Evolutionary conservation across 2,329 filamentous ascomycete genomes (phyloP).

Genomic region (Trichoderma semiorbis): DNA sequence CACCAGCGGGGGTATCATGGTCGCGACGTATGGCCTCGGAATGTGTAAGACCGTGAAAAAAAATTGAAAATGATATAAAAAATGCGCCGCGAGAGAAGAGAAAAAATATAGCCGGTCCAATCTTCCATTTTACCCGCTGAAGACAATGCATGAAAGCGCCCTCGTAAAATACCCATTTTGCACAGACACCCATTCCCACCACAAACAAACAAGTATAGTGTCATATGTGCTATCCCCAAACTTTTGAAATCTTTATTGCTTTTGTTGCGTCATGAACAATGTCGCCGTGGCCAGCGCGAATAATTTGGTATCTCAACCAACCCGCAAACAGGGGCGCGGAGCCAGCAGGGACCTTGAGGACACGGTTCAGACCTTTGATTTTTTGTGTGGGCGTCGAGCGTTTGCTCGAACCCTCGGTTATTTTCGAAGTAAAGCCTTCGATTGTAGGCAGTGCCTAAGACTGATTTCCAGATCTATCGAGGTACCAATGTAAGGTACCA

Average conservation of each 20-base stretch:
- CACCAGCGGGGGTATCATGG: not conserved
- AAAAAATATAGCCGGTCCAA: conserved; percentile 13
- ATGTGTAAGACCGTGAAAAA: conserved; percentile 18
- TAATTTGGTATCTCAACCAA: conserved; percentile 10
- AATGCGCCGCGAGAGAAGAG: conserved; percentile 15
- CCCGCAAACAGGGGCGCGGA: not conserved
- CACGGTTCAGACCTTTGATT: conserved; percentile 9
- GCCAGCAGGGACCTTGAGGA: not conserved
- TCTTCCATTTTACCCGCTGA: conserved; percentile 35
- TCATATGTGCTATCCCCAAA: conserved; percentile 32
- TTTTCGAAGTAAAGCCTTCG: not conserved
- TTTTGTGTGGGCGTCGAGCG: not conserved
- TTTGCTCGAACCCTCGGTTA: not conserved
- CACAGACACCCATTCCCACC: conserved; percentile 24
- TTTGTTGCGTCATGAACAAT: conserved; percentile 19
- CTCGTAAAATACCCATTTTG: conserved; percentile 32
- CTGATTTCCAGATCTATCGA: conserved; percentile 20
- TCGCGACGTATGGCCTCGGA: conserved; percentile 8
- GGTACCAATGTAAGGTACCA: conserved; percentile 18
- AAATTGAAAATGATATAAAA: conserved; percentile 18
- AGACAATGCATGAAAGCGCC: conserved; percentile 38
- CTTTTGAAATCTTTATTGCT: conserved; percentile 22
- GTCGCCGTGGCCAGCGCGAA: conserved; percentile 10
- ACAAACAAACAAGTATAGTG: conserved; percentile 25
- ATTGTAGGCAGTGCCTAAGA: conserved; percentile 12